Conservation (phyloP, 1,284 basidiomycete genomes). For the Ustilago esculenta region DNA sequence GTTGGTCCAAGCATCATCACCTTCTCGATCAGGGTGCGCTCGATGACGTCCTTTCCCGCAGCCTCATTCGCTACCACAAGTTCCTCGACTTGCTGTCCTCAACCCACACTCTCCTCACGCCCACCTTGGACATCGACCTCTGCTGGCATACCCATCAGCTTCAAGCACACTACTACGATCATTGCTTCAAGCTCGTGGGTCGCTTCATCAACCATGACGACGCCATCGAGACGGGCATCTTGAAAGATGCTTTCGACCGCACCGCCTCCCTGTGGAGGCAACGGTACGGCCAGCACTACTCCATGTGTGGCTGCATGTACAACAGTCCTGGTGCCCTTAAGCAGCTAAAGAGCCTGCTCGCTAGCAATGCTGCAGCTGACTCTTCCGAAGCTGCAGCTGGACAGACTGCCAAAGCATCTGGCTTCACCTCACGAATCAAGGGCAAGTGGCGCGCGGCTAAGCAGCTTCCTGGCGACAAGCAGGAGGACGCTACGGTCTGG, state of each 20-base stretch:
- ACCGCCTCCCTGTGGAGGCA: constrained; percentile 48
- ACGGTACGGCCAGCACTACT: constrained; percentile 48
- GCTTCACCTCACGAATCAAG: constrained; percentile 28
- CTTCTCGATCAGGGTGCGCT: constrained; percentile 25
- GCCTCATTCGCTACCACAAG: constrained; percentile 51
- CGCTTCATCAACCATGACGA: constrained; percentile 60
- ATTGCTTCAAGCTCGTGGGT: constrained; percentile 39
- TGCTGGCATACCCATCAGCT: constrained; percentile 60
- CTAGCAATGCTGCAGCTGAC: constrained; percentile 6
- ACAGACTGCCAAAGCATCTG: constrained; percentile 8
- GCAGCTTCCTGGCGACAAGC: constrained; percentile 29
- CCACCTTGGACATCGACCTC: constrained; percentile 59
- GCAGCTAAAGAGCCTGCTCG: constrained; percentile 32
- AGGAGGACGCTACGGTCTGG: constrained; percentile 17
- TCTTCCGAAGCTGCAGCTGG: not conserved
- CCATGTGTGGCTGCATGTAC: constrained; percentile 49
- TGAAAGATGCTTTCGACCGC: constrained; percentile 49
- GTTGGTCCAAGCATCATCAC: constrained; percentile 37
- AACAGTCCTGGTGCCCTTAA: constrained; percentile 36
- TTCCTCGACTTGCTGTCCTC: constrained; percentile 40
- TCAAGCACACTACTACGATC: constrained; percentile 27
- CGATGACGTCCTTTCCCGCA: constrained; percentile 30
- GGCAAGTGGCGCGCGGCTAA: constrained; percentile 42
- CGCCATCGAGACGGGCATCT: constrained; percentile 49
- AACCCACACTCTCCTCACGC: constrained; percentile 28